phyloP scores from a whole-genome alignment of 345 rosid genomes.

The Cardamine chenopodiifolia region DNA sequence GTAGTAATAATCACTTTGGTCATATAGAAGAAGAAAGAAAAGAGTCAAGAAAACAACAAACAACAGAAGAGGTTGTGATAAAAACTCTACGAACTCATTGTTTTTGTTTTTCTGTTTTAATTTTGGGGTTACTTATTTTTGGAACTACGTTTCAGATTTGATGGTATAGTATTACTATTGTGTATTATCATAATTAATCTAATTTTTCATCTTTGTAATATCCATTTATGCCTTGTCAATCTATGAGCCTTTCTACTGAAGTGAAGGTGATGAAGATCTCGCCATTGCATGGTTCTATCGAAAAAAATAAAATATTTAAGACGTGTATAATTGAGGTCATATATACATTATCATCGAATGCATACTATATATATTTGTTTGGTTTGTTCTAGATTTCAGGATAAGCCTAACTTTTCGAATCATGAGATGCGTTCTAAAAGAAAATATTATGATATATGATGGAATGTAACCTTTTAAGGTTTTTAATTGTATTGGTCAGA shows the following conservation, averaged over 20 bases:
- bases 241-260: slow-evolving; percentile 38
- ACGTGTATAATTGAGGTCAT: neutral
- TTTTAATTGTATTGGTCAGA: slow-evolving; percentile 5
- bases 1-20: slow-evolving; percentile 37
- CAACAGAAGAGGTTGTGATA: slow-evolving; percentile 31
- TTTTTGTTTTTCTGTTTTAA: neutral
- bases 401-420: slow-evolving; percentile 23
- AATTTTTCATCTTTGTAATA: slow-evolving; percentile 37
- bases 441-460: slow-evolving; percentile 6
- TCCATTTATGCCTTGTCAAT: slow-evolving; percentile 3
- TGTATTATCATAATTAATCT: slow-evolving; percentile 47
- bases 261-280: neutral
- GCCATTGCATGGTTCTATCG: neutral
- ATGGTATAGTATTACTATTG: slow-evolving; percentile 52
- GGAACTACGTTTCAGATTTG: slow-evolving; percentile 45
- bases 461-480: slow-evolving; percentile 34
- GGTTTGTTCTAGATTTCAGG: slow-evolving; percentile 23
- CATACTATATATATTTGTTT: neutral
- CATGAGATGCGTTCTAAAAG: slow-evolving; percentile 5
- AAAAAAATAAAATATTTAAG: neutral
- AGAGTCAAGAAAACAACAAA: slow-evolving; percentile 21
- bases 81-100: slow-evolving; percentile 30
- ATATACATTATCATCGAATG: neutral
- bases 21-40: slow-evolving; percentile 37
- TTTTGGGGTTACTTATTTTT: slow-evolving; percentile 44